These are phyloP conservation scores for Ustilago cynodontis DNA, from an alignment of 1,284 basidiomycete genomes.

Conservation along the genomic window DNA sequence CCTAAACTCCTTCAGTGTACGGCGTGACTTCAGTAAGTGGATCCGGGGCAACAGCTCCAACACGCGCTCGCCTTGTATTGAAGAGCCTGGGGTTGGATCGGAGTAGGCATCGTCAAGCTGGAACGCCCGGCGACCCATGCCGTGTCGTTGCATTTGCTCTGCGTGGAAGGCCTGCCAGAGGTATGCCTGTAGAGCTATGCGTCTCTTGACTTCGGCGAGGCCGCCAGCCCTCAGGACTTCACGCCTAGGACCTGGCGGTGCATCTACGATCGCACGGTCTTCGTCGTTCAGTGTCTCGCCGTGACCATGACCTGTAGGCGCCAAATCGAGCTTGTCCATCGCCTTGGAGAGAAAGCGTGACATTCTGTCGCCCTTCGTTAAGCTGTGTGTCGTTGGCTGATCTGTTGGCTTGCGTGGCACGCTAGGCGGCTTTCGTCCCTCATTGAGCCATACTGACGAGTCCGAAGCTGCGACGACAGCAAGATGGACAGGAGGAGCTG, in stretches of 20 bases:
- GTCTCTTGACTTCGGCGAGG: conserved; percentile 38
- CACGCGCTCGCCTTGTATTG: not conserved
- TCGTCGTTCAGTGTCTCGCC: conserved; percentile 3
- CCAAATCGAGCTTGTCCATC: conserved; percentile 30
- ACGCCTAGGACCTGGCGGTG: conserved; percentile 28
- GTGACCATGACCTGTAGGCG: not conserved
- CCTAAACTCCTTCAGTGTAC: conserved; percentile 43
- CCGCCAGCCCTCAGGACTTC: conserved; percentile 29
- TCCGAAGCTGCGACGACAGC: conserved; percentile 42
- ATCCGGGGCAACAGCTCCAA: conserved; percentile 39
- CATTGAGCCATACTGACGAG: conserved; percentile 38
- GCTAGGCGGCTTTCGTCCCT: conserved; percentile 16
- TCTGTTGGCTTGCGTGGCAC: conserved; percentile 6
- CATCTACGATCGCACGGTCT: conserved; percentile 35
- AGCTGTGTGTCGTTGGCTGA: not conserved
- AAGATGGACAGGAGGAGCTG: conserved; percentile 37
- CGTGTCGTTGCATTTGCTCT: conserved; percentile 56
- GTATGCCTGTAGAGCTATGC: conserved; percentile 55
- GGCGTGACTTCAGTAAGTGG: conserved; percentile 42
- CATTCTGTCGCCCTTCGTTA: conserved; percentile 12
- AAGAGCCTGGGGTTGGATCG: conserved; percentile 2
- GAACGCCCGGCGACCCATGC: conserved; percentile 50
- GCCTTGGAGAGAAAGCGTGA: conserved; percentile 30
- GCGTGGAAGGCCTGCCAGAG: conserved; percentile 59
- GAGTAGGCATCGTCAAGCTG: conserved; percentile 42